Conservation (phyloP, 139 green algal species). For the Chlamydomonas sp. region DNA sequence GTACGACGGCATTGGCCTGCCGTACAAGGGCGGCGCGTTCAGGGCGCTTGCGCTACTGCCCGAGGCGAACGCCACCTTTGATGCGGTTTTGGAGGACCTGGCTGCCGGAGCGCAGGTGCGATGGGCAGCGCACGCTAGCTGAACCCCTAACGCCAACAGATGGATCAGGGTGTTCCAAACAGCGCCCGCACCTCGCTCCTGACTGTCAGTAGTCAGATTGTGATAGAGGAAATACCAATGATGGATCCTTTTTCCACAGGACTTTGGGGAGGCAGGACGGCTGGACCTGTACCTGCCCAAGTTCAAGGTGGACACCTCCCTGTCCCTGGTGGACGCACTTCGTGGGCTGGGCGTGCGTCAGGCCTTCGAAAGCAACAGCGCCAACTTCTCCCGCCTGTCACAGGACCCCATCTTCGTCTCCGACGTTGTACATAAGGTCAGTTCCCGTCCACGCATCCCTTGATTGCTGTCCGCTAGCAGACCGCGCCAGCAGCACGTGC, state of each 20-base stretch:
- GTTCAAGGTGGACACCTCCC: constrained; percentile 20
- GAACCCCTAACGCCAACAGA: too few relatives aligned
- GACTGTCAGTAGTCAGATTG: too few relatives aligned
- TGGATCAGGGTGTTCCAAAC: too few relatives aligned
- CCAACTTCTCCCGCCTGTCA: constrained; percentile 23
- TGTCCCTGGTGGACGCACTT: not conserved
- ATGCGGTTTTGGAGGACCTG: not conserved
- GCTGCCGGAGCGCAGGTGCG: not conserved
- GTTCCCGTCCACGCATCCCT: not conserved
- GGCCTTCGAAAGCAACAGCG: not conserved
- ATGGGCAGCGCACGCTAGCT: too few relatives aligned
- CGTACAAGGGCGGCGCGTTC: constrained; percentile 32
- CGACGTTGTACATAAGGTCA: constrained; percentile 34
- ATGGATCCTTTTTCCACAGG: not conserved
- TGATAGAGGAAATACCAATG: too few relatives aligned
- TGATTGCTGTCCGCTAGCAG: too few relatives aligned
- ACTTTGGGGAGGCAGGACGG: not conserved
- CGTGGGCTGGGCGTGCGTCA: constrained; percentile 3
- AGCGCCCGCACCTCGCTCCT: too few relatives aligned
- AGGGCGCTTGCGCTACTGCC: constrained; percentile 31
- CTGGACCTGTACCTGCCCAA: constrained; percentile 12
- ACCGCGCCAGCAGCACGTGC: too few relatives aligned
- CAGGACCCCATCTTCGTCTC: not conserved
- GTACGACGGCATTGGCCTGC: constrained; percentile 22
- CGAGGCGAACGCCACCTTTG: not conserved